phyloP scores from a whole-genome alignment of 108 stramenopile genomes.

The Parietichytrium sp. region DNA sequence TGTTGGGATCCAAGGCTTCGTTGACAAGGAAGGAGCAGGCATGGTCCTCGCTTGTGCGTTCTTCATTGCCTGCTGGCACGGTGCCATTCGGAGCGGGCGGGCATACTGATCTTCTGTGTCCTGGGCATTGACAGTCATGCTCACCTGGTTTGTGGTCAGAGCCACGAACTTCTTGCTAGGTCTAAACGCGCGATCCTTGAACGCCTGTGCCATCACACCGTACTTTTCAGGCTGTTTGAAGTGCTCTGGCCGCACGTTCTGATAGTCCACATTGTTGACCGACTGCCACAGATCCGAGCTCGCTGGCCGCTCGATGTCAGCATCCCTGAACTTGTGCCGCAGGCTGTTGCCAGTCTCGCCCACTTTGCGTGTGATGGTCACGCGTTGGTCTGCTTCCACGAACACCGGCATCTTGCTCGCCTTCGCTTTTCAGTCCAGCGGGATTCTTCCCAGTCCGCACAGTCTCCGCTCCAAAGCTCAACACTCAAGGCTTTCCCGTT shows the following conservation, averaged over 20 bases:
- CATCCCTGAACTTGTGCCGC: not conserved
- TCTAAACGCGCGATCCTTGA: not conserved
- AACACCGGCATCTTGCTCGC: not conserved
- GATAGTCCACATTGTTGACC: not conserved
- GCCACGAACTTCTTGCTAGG: not conserved
- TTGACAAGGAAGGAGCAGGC: not conserved
- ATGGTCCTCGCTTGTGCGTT: not conserved
- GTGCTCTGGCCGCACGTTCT: not conserved
- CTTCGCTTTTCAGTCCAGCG: too few relatives aligned
- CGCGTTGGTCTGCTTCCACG: not conserved
- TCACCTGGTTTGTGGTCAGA: not conserved
- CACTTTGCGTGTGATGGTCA: not conserved
- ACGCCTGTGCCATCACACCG: not conserved
- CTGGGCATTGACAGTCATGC: not conserved
- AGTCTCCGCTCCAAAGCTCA: too few relatives aligned
- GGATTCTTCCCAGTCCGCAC: too few relatives aligned
- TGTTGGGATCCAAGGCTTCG: not conserved
- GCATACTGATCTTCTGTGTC: not conserved
- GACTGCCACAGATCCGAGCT: not conserved
- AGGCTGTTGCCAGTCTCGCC: conserved; percentile 15
- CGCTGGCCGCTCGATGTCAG: not conserved
- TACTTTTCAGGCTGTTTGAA: conserved; percentile 7
- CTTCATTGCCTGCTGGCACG: not conserved
- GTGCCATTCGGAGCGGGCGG: not conserved
- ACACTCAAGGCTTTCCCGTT: too few relatives aligned